A percentile compares a stretch with the other conserved stretches of the same genome.
phyloP scores from a whole-genome alignment of 1,284 basidiomycete genomes.

The Abortiporus biennis region DNA sequence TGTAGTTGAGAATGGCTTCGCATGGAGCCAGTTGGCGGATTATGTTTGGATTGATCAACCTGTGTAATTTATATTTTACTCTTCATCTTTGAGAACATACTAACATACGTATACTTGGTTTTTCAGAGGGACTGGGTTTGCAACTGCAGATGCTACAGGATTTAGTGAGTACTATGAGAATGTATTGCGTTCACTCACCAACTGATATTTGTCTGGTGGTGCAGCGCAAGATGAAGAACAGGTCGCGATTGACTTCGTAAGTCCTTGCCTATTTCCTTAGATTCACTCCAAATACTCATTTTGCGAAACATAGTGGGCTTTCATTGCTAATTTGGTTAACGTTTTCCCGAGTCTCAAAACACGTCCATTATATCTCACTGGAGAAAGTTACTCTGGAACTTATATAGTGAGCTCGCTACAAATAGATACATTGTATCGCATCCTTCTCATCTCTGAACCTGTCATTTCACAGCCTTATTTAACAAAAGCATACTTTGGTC shows the following conservation, averaged over 20 bases:
- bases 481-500: slow-evolving; percentile 10
- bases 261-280: slow-evolving; percentile 6
- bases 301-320: slow-evolving; percentile 46
- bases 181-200: neutral
- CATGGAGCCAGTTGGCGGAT: slow-evolving; percentile 12
- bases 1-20: slow-evolving; percentile 7
- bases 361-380: slow-evolving; percentile 55
- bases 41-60: slow-evolving; percentile 16
- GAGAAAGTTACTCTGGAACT: slow-evolving; percentile 63
- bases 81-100: neutral
- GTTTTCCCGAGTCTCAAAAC: slow-evolving; percentile 58
- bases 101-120: neutral
- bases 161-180: slow-evolving; percentile 11
- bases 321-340: slow-evolving; percentile 57
- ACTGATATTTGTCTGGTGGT: neutral
- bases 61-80: slow-evolving; percentile 9
- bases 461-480: slow-evolving; percentile 12
- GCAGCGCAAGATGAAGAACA: slow-evolving; percentile 19
- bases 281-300: no score
- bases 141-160: slow-evolving; percentile 51
- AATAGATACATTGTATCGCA: neutral
- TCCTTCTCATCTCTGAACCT: neutral
- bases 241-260: slow-evolving; percentile 21
- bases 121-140: slow-evolving; percentile 53
- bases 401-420: slow-evolving; percentile 34